These are phyloP conservation scores for Hyphodiscus sp. DNA, from an alignment of 2,329 filamentous ascomycete species.

Conservation along the genomic window DNA sequence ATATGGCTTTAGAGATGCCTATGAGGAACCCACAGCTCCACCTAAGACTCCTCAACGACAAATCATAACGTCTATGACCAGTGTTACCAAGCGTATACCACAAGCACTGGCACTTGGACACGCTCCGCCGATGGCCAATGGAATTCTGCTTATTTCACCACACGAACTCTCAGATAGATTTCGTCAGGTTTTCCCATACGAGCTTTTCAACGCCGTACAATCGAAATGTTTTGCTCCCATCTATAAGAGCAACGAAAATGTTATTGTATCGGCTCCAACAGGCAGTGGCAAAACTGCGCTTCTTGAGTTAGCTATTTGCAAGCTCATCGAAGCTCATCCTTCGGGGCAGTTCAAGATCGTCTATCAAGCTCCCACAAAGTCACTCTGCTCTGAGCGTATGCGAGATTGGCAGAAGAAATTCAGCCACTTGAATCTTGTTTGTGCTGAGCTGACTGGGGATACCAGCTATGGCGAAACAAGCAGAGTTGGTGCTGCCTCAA, in stretches of 20 bases:
- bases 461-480: constrained; percentile 61
- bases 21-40: not conserved
- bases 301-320: constrained; percentile 76
- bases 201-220: constrained; percentile 74
- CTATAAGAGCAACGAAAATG: constrained; percentile 64
- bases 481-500: constrained; percentile 65
- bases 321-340: constrained; percentile 50
- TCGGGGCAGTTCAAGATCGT: constrained; percentile 69
- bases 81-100: not conserved
- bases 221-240: constrained; percentile 67
- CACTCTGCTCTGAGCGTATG: constrained; percentile 69
- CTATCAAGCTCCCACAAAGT: constrained; percentile 81
- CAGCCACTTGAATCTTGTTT: constrained; percentile 56
- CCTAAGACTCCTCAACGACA: constrained; percentile 11
- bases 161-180: constrained; percentile 63
- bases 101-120: constrained; percentile 17
- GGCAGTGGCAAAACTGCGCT: constrained; percentile 81
- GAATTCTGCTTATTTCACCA: constrained; percentile 53
- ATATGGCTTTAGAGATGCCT: not conserved
- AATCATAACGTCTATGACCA: not conserved
- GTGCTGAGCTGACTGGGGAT: constrained; percentile 76
- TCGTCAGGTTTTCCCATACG: constrained; percentile 63
- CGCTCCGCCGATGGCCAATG: constrained; percentile 32
- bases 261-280: constrained; percentile 75
- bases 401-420: constrained; percentile 77